Evolutionary conservation across 1,284 basidiomycete species (phyloP).

Genomic region (Apiotrichum gracile): DNA sequence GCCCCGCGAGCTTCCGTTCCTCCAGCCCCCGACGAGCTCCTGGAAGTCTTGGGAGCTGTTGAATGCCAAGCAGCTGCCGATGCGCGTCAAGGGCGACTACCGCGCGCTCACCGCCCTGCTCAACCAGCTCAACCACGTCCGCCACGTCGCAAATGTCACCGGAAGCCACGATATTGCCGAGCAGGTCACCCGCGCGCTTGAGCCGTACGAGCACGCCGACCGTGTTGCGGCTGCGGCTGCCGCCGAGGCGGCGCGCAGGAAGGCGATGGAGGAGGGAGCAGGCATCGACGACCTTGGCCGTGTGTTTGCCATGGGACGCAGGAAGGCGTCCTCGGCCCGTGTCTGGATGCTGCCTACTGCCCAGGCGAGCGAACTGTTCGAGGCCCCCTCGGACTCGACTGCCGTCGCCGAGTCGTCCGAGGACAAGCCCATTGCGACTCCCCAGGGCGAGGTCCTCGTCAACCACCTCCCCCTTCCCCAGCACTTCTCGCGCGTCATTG

Average conservation of each 20-base stretch:
- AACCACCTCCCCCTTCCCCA: slow-evolving; percentile 72
- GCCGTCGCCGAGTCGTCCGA: neutral
- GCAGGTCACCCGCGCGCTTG: slow-evolving; percentile 55
- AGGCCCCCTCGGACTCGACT: neutral
- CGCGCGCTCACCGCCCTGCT: slow-evolving; percentile 61
- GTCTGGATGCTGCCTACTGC: slow-evolving; percentile 89
- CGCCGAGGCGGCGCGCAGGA: slow-evolving; percentile 43
- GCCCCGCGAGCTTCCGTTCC: slow-evolving; percentile 60
- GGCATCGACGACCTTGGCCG: slow-evolving; percentile 67
- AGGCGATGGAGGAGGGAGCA: slow-evolving; percentile 34
- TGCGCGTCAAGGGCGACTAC: slow-evolving; percentile 71
- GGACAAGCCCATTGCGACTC: slow-evolving; percentile 31
- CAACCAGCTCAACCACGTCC: slow-evolving; percentile 65
- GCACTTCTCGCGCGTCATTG: slow-evolving; percentile 71
- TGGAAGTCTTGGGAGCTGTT: slow-evolving; percentile 58
- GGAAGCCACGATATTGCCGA: slow-evolving; percentile 58
- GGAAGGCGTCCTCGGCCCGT: slow-evolving; percentile 79
- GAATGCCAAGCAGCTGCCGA: slow-evolving; percentile 39
- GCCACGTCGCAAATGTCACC: slow-evolving; percentile 61
- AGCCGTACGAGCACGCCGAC: slow-evolving; percentile 57
- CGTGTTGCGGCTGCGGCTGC: neutral
- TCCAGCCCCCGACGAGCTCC: slow-evolving; percentile 54
- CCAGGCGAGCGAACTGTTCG: slow-evolving; percentile 11
- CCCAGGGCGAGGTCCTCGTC: slow-evolving; percentile 62
- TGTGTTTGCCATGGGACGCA: slow-evolving; percentile 72